A percentile compares a stretch with the other conserved stretches of the same genome.
These are phyloP conservation scores for Sistotremastrum suecicum DNA, from an alignment of 768 basidiomycete genomes.

Conservation along the genomic window DNA sequence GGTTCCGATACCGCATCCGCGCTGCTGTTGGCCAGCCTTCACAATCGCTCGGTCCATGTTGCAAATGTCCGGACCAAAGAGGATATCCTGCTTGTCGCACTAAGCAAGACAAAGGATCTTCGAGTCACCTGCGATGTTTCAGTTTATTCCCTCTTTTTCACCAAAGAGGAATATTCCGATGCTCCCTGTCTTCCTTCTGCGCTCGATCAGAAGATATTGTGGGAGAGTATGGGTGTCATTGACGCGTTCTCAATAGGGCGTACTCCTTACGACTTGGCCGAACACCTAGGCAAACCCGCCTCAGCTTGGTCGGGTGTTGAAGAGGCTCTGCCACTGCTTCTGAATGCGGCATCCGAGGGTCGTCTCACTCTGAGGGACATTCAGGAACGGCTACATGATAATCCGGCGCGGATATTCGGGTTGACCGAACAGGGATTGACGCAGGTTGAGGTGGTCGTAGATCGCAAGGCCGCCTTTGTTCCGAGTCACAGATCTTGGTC, in stretches of 20 bases:
- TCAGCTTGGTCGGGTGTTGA: constrained; percentile 69
- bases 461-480: constrained; percentile 49
- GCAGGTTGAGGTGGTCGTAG: constrained; percentile 85
- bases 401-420: constrained; percentile 84
- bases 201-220: constrained; percentile 70
- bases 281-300: constrained; percentile 41
- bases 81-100: constrained; percentile 78
- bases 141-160: constrained; percentile 84
- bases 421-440: constrained; percentile 78
- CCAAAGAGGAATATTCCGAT: constrained; percentile 54
- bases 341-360: constrained; percentile 73
- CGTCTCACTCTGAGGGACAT: constrained; percentile 75
- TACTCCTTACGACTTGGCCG: constrained; percentile 65
- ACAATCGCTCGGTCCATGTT: constrained; percentile 79
- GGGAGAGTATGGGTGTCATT: constrained; percentile 71
- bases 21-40: constrained; percentile 84
- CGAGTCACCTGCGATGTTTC: constrained; percentile 96
- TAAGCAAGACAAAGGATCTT: constrained; percentile 88
- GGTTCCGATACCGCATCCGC: constrained; percentile 88
- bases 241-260: constrained; percentile 86
- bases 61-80: constrained; percentile 79
- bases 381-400: constrained; percentile 73
- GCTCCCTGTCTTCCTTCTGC: constrained; percentile 51
- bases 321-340: constrained; percentile 76
- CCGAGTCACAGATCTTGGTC: constrained; percentile 57